Evolutionary conservation across 768 basidiomycete genomes (phyloP).

Genomic region (Auricularia cornea): DNA sequence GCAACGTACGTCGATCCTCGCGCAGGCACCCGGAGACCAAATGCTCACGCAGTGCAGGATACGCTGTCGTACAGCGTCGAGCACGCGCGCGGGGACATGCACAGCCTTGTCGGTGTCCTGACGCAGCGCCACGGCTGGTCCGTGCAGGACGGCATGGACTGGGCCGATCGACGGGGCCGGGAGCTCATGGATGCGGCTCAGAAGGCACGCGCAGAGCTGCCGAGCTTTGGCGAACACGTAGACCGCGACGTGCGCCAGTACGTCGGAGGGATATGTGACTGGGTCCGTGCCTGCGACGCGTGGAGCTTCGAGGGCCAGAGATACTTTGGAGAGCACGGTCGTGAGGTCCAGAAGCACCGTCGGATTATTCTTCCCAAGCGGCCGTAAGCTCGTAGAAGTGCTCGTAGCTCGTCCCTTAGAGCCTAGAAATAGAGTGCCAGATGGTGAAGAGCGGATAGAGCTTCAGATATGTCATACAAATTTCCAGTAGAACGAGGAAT

Average conservation of each 20-base stretch:
- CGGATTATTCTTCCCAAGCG: no score
- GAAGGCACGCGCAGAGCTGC: neutral
- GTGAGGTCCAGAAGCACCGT: slow-evolving; percentile 19
- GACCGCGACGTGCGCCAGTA: neutral
- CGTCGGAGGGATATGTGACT: slow-evolving; percentile 3
- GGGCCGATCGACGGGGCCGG: neutral
- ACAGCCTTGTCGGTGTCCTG: slow-evolving; percentile 77
- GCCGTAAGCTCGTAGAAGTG: no score
- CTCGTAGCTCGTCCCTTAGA: no score
- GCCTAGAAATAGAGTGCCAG: no score
- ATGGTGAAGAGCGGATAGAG: no score
- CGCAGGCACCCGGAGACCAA: slow-evolving; percentile 11
- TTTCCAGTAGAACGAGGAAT: no score
- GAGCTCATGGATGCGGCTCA: neutral
- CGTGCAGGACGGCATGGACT: slow-evolving; percentile 62
- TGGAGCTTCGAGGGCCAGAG: slow-evolving; percentile 5
- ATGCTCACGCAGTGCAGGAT: slow-evolving; percentile 45
- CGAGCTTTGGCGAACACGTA: no score
- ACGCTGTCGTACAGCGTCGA: slow-evolving; percentile 83
- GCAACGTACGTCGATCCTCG: slow-evolving; percentile 14
- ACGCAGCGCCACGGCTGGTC: slow-evolving; percentile 66
- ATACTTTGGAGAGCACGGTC: slow-evolving; percentile 27
- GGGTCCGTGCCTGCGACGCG: neutral
- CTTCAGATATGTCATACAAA: no score
- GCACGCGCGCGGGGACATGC: slow-evolving; percentile 71